Evolutionary conservation across 306 rosid species (phyloP), one percentile per base, ranked within the genome.

Genomic region (Styphnolobium japonicum): DNA sequence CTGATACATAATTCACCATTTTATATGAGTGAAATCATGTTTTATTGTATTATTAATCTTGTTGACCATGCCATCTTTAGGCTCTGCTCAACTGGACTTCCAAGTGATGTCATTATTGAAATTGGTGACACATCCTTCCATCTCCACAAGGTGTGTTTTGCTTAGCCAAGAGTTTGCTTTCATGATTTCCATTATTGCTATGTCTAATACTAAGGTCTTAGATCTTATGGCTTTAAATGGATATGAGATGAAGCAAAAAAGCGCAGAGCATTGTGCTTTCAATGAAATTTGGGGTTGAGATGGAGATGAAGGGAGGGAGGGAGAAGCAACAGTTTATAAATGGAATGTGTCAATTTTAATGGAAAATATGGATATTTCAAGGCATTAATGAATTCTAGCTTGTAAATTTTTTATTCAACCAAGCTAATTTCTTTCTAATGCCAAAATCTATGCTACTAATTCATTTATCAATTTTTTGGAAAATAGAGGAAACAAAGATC

Each of bases 61-160:
- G 52, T 66, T 77, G 48, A 55, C n/a, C 73, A 2, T 71, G 53
- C 7, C 65, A 64, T 79, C 77, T 83, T 27, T 84, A 94, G 98
- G 98, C 77, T 88, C 31, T 94, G 93, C 89, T 88, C 94, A 51
- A 87, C 90, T 73, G 98, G 97, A 60, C 98, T 94, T 70, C 76
- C 97, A 33, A 88, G 92, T 48, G 98, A 94, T 79, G 83, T 94
- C 49, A 79, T 87, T 67, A 74, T 92, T 89, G 97, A 94, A 88
- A 88, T 92, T 80, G 93, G 93, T 10, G 92, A 86, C 11, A 82
- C 75, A n/a, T 84, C 86, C 52, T 94, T 94, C 82, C 94, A 88
- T 89, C 97, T 94, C 74, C 98, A 94, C 85, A 94, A 92, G 97
- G 98, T 92, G 31, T 58, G 64, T 27, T 74, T 81, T 79, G 21